Conservation (phyloP, 2,329 filamentous ascomycete genomes). For the Lachnellula cervina region DNA sequence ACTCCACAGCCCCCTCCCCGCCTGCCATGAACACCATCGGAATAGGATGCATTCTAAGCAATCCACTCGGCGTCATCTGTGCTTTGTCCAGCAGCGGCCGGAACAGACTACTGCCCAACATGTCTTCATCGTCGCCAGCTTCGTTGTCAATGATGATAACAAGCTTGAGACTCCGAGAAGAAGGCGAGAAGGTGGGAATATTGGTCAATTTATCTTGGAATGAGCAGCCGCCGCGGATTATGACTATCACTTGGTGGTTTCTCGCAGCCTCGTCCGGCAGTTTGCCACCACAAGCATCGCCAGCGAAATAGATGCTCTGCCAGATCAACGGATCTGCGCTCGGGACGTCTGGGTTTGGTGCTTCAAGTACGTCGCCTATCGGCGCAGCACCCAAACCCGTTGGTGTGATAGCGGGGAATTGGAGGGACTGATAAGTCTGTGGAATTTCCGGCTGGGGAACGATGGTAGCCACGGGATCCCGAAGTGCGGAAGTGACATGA, state of each 20-base stretch:
- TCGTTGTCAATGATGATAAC: conserved; percentile 62
- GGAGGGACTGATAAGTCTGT: conserved; percentile 27
- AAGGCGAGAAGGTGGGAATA: conserved; percentile 72
- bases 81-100: conserved; percentile 70
- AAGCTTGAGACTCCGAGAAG: conserved; percentile 61
- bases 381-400: conserved; percentile 60
- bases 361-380: conserved; percentile 53
- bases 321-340: conserved; percentile 52
- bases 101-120: conserved; percentile 26
- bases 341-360: conserved; percentile 32
- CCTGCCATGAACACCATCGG: conserved; percentile 80
- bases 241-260: conserved; percentile 69
- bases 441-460: conserved; percentile 32
- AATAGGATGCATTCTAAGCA: conserved; percentile 54
- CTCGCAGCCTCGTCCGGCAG: conserved; percentile 48
- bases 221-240: conserved; percentile 76
- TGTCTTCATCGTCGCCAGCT: conserved; percentile 26
- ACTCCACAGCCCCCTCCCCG: conserved; percentile 58
- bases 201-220: conserved; percentile 80
- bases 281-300: conserved; percentile 54
- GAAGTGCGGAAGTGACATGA: conserved; percentile 47
- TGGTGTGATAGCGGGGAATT: conserved; percentile 44
- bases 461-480: conserved; percentile 38
- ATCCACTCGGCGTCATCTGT: conserved; percentile 46
- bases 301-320: conserved; percentile 67